Evolutionary conservation across 495 filamentous ascomycete species (phyloP), one percentile per base, ranked within the genome.

Genomic region (Articulospora tetracladia): DNA sequence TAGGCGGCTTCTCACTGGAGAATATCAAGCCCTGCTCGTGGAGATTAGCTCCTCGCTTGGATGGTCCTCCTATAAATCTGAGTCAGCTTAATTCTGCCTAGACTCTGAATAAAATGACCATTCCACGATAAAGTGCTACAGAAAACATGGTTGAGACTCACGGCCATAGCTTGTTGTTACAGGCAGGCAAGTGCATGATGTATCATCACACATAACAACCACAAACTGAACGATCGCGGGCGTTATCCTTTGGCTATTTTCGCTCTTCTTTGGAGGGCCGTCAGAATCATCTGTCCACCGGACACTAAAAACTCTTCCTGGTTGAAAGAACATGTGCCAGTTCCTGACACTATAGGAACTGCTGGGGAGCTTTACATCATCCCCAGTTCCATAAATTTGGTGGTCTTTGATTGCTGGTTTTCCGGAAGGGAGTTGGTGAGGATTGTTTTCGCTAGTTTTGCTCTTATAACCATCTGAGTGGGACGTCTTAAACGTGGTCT

Each of bases 221-320:
- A 67, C 53, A 36, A 67, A 67, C 3, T 61, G 41, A 52, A 60
- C 44, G 25, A 67, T 61, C 32, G 58, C 58, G 23, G 60, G 41
- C 24, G 60, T 47, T 3, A 59, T 61, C 17, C 50, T 30, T 28
- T 66, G 52, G 0, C 30, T 26, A n/a, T 49, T 25, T 22, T 63
- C 51, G 3, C 24, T 24, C 3, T 59, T 56, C 8, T 41, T 25
- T 27, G 50, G 53, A 3, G 49, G 52, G 24, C 22, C 46, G n/a
- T 24, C 34, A 7, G 26, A 34, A 22, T 30, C n/a, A 4, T 62
- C 63, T 0, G 63, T 62, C 63, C 63, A 66, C 20, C 62, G 24
- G 1, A 56, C 62, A 47, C 59, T 66, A 49, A 66, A 62, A 2
- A 66, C 59, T 48, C 59, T 52, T 7, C 63, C 63, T 1, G 44